phyloP scores from a whole-genome alignment of 331 rosid genomes.

The Acacia pycnantha region DNA sequence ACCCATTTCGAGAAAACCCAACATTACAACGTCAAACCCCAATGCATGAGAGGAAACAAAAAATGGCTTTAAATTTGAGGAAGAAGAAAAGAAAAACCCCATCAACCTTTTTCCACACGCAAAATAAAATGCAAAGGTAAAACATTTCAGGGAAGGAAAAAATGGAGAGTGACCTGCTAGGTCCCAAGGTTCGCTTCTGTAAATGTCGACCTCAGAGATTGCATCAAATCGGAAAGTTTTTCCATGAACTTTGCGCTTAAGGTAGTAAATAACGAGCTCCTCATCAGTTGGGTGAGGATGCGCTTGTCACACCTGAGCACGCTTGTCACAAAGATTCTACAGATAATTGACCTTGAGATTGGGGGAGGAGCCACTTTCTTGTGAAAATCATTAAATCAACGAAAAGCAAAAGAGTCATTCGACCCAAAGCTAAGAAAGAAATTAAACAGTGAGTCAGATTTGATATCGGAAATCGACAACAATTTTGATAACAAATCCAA shows the following conservation, averaged over 20 bases:
- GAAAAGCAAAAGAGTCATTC: background rate
- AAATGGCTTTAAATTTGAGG: background rate
- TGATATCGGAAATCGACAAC: background rate
- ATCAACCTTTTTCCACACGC: background rate
- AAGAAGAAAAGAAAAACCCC: background rate
- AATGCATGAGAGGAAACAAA: background rate
- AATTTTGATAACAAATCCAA: too few species aligned
- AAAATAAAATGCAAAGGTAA: background rate
- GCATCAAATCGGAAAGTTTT: slow-evolving; percentile 87
- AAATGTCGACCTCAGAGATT: slow-evolving; percentile 88
- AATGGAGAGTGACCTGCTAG: slow-evolving; percentile 57
- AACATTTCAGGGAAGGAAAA: background rate
- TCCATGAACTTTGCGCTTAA: slow-evolving; percentile 83
- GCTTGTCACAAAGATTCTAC: slow-evolving; percentile 30
- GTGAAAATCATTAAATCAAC: background rate
- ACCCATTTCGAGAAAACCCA: slow-evolving; percentile 13
- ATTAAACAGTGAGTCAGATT: background rate
- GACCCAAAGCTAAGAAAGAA: background rate
- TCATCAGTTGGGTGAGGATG: slow-evolving; percentile 99
- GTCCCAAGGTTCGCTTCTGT: slow-evolving; percentile 98
- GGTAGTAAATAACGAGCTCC: slow-evolving; percentile 92
- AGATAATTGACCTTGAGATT: slow-evolving; percentile 25
- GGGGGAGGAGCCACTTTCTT: slow-evolving; percentile 41
- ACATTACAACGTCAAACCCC: background rate
- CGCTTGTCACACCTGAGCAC: slow-evolving; percentile 31